phyloP scores from a whole-genome alignment of 352 stramenopile species.

The Phytophthora rubi region DNA sequence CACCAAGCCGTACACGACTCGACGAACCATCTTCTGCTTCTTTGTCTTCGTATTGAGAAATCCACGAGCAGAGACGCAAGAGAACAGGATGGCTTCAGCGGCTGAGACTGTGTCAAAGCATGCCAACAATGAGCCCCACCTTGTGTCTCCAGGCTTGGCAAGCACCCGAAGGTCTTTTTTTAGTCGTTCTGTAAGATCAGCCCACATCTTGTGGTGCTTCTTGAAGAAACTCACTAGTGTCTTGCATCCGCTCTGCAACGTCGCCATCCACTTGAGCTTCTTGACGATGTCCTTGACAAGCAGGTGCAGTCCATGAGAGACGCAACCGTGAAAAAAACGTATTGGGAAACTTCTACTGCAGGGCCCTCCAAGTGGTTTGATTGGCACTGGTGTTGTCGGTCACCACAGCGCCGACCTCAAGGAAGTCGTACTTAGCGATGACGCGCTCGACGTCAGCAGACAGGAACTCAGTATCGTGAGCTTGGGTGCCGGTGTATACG shows the following conservation, averaged over 20 bases:
- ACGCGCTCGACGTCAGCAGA: neutral
- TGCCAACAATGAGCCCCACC: neutral
- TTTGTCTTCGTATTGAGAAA: neutral
- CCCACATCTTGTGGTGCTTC: conserved; percentile 1
- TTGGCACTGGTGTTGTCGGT: neutral
- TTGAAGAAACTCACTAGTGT: neutral
- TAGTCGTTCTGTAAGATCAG: neutral
- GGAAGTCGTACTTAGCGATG: conserved; percentile 1
- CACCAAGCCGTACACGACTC: neutral
- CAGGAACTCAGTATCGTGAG: neutral
- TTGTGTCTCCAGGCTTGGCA: neutral
- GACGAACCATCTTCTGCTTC: neutral
- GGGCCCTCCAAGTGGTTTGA: neutral
- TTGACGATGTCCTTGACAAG: neutral
- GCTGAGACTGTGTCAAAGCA: neutral
- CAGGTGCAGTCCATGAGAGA: neutral
- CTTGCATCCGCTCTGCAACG: neutral
- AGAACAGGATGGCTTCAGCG: neutral
- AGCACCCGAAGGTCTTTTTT: neutral
- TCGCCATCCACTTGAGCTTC: neutral
- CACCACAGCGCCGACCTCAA: neutral
- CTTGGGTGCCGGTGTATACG: neutral
- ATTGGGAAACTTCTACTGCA: conserved; percentile 3
- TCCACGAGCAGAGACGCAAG: neutral
- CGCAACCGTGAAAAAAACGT: neutral